These are phyloP conservation scores for Aspergillus pseudoterreus DNA, from an alignment of 2,329 filamentous ascomycete genomes.

Conservation along the genomic window DNA sequence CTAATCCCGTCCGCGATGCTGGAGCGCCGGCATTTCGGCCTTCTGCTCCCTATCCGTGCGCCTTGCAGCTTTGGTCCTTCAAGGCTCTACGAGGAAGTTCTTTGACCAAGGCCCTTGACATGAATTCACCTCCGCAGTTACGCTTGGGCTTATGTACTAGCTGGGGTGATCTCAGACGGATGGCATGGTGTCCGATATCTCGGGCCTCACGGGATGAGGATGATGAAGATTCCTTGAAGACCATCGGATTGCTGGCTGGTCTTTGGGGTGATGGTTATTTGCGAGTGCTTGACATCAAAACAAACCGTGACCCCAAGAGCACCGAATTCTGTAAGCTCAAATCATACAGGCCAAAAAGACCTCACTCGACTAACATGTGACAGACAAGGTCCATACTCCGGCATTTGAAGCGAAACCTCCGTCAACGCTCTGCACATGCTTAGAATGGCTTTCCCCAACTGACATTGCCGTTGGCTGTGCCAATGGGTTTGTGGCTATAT, in stretches of 20 bases:
- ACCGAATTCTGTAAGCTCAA: constrained; percentile 32
- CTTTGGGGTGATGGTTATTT: constrained; percentile 58
- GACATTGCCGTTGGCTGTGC: constrained; percentile 55
- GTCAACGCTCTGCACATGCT: constrained; percentile 52
- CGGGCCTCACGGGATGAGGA: constrained; percentile 29
- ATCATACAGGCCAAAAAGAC: too few relatives aligned
- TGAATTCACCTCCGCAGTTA: constrained; percentile 42
- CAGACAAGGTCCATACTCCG: constrained; percentile 44
- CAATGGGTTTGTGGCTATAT: constrained; percentile 55
- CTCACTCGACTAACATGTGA: not conserved
- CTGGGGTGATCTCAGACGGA: constrained; percentile 53
- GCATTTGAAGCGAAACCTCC: constrained; percentile 51
- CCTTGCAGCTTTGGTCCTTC: constrained; percentile 60
- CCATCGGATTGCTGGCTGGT: constrained; percentile 53
- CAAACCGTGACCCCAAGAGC: constrained; percentile 21
- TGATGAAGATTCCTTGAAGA: constrained; percentile 22
- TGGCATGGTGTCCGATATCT: constrained; percentile 56
- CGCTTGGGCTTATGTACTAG: constrained; percentile 52
- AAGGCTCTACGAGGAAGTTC: constrained; percentile 30
- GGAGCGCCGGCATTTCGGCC: constrained; percentile 50
- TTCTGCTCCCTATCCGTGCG: constrained; percentile 45
- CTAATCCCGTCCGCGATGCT: constrained; percentile 27
- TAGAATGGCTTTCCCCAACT: constrained; percentile 55
- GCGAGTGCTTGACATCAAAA: constrained; percentile 52
- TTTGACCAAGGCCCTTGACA: constrained; percentile 41